Percentiles rank a stretch among this genome's conserved stretches.
These are phyloP conservation scores for Melanogaster broomeanus DNA, from an alignment of 768 basidiomycete species.

Conservation along the genomic window DNA sequence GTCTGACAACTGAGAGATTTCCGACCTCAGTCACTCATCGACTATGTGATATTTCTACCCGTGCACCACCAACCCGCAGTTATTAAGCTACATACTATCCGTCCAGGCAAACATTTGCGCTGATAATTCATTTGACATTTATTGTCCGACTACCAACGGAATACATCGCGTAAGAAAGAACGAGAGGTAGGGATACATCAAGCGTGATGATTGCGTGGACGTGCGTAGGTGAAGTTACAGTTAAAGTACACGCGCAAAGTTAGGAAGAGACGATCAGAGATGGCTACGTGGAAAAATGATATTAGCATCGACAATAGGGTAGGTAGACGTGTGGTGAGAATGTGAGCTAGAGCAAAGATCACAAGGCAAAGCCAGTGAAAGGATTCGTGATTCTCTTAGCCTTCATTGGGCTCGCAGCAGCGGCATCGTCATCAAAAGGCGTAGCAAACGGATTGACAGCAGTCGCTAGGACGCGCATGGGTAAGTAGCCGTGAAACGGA, in stretches of 20 bases:
- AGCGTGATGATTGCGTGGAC: conserved; percentile 1
- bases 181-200: conserved; percentile 27
- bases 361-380: conserved; percentile 41
- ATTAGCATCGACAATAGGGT: conserved; percentile 17
- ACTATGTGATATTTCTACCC: too few species aligned
- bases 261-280: background rate
- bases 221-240: conserved; percentile 5
- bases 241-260: conserved; percentile 4
- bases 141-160: conserved; percentile 6
- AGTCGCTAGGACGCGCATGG: conserved; percentile 38
- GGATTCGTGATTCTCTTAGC: conserved; percentile 57
- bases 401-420: conserved; percentile 28
- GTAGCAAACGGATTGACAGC: conserved; percentile 63
- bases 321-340: background rate
- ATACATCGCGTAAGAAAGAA: conserved; percentile 2
- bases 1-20: too few species aligned
- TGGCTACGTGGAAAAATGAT: conserved; percentile 5
- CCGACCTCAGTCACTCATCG: too few species aligned
- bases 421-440: conserved; percentile 76
- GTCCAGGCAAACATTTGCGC: too few species aligned
- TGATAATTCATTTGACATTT: background rate
- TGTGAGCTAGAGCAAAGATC: conserved; percentile 5
- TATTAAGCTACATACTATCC: too few species aligned
- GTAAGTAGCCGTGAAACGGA: conserved; percentile 48
- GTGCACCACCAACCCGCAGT: too few species aligned